Conservation (phyloP, 1,284 basidiomycete genomes). For the Leccinum pachyderme region DNA sequence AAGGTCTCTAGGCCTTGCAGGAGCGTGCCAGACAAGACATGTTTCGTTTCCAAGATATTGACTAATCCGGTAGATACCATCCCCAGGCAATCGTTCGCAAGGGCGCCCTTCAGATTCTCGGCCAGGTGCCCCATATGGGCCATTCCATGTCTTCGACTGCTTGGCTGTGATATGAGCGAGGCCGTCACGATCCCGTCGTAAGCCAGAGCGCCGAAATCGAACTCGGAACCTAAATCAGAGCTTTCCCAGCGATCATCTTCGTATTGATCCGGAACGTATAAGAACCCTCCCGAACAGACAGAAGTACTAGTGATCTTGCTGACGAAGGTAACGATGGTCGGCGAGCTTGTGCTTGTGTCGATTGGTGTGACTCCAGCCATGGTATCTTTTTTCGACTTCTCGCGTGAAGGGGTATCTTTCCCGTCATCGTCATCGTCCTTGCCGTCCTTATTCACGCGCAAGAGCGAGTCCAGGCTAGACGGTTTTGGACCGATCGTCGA, state of each 20-base stretch:
- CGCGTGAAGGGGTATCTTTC: not conserved
- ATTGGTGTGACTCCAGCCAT: not conserved
- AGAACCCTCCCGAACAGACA: conserved; percentile 7
- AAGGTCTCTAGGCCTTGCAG: not conserved
- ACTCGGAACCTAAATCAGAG: not conserved
- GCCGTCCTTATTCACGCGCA: conserved; percentile 14
- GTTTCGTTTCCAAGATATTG: not conserved
- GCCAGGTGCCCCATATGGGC: conserved; percentile 11
- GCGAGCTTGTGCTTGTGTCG: conserved; percentile 20
- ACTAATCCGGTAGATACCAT: not conserved
- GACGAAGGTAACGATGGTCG: conserved; percentile 10
- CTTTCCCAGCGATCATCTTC: not conserved
- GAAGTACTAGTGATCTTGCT: conserved; percentile 23
- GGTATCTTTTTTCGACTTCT: not conserved
- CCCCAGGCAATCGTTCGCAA: not conserved
- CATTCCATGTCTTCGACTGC: conserved; percentile 15
- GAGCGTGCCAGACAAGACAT: not conserved
- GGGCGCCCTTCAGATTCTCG: not conserved
- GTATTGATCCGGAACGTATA: conserved; percentile 4
- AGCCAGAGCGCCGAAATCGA: not conserved
- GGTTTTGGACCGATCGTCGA: not conserved
- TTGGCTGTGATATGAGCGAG: not conserved
- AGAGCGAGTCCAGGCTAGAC: conserved; percentile 18
- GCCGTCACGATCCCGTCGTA: conserved; percentile 4
- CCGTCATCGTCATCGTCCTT: not conserved